Base-by-base conservation (phyloP, 805 yeast genomes). In the Kuraishia floccosa region DNA sequence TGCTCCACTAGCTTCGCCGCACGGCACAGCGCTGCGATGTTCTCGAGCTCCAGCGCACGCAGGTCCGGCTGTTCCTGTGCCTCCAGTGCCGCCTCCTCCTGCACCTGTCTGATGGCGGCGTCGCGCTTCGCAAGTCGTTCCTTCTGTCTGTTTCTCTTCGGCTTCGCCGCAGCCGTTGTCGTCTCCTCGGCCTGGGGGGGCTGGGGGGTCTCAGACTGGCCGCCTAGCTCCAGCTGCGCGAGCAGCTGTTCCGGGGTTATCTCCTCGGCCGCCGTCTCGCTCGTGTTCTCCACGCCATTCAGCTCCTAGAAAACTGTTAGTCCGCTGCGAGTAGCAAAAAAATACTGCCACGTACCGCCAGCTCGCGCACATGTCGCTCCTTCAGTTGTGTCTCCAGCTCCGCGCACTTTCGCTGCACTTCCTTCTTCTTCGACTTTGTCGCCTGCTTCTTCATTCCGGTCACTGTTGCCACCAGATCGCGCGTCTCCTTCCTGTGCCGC, bases 381-480 rank as follows among this genome's bases (percentile, higher is more conserved):
- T 68, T 68, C 43, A 84, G 47, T 8, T 63, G 69, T 2, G 54
- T 54, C 43, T 81, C 84, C 58, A 84, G 41, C 27, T 64, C 70
- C 24, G 60, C 60, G 41, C 87, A 76, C 43, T 71, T 70, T 32
- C 61, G 60, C 39, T 63, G 52, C 7, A 84, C 76, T 37, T 72
- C 73, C 50, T 79, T 81, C 42, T 80, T 69, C 30, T 76, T 81
- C 30, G 85, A 77, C 47, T 84, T 82, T 12, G 84, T 73, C 2
- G 89, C 87, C 52, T 78, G 89, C 44, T 83, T 83, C 56, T 79
- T 83, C 65, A 86, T 54, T 2, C 81, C 78, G 3, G 94, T 84
- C 19, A 74, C 61, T 19, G 69, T 65, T 7, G 81, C 78, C 14
- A 69, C 60, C 36, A 84, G 58, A 35, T 84, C 86, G 38, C 74